Evolutionary conservation across 2,329 filamentous ascomycete genomes (phyloP).

Genomic region (Orbilia oligospora): DNA sequence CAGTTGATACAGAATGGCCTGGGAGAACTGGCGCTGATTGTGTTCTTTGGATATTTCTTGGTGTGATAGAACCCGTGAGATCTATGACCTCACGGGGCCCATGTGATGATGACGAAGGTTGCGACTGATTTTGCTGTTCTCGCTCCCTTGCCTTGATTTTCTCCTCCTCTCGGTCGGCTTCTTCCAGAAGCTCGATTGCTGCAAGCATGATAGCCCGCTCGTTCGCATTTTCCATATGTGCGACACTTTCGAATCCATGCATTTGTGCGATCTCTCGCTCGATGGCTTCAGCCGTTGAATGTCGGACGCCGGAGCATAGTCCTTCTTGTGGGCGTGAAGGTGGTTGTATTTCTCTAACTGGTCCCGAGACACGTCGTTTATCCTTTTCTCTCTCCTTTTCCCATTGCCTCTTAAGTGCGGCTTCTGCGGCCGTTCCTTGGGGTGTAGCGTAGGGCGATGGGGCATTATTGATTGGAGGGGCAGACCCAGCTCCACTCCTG

Average conservation of each 20-base stretch:
- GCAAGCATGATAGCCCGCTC: conserved; percentile 88
- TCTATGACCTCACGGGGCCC: conserved; percentile 2
- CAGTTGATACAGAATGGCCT: conserved; percentile 22
- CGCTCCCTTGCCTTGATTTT: conserved; percentile 62
- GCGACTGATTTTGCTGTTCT: conserved; percentile 26
- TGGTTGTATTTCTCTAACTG: conserved; percentile 66
- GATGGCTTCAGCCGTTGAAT: conserved; percentile 75
- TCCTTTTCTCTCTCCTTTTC: conserved; percentile 47
- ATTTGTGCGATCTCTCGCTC: conserved; percentile 76
- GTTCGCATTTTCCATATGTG: conserved; percentile 90
- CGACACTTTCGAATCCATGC: conserved; percentile 84
- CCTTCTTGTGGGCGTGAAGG: conserved; percentile 79
- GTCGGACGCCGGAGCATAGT: conserved; percentile 83
- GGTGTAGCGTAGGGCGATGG: conserved; percentile 48
- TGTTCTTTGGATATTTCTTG: conserved; percentile 28
- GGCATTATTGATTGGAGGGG: neutral
- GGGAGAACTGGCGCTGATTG: conserved; percentile 47
- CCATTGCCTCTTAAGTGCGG: conserved; percentile 50
- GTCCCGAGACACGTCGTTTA: neutral
- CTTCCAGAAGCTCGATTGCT: conserved; percentile 86
- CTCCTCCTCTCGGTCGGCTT: conserved; percentile 76
- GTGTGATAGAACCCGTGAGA: neutral
- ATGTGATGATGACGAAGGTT: conserved; percentile 11
- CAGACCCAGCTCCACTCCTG: conserved; percentile 23
- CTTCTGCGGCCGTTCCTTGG: conserved; percentile 48